Evolutionary conservation across 2,329 filamentous ascomycete species (phyloP).

Genomic region (Alternaria burnsii): DNA sequence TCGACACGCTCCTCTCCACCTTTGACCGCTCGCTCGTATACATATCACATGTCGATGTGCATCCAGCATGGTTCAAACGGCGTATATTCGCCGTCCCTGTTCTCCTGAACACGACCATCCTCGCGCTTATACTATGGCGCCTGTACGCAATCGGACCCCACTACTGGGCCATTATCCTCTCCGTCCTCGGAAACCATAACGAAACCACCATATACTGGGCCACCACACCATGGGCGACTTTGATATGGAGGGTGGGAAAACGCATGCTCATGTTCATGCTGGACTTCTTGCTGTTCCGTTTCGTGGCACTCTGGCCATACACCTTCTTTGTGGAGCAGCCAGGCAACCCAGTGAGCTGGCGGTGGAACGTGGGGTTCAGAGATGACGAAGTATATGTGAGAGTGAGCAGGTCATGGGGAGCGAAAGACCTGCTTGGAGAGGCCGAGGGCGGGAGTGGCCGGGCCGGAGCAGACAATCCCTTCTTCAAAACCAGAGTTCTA

Average conservation of each 20-base stretch:
- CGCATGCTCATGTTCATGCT: slow-evolving; percentile 73
- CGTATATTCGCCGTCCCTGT: slow-evolving; percentile 84
- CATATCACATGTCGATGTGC: slow-evolving; percentile 81
- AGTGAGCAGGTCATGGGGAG: slow-evolving; percentile 77
- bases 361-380: slow-evolving; percentile 77
- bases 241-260: slow-evolving; percentile 65
- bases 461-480: slow-evolving; percentile 61
- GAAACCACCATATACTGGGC: slow-evolving; percentile 70
- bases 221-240: slow-evolving; percentile 62
- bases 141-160: slow-evolving; percentile 73
- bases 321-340: slow-evolving; percentile 68
- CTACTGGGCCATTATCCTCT: slow-evolving; percentile 73
- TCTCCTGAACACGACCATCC: slow-evolving; percentile 75
- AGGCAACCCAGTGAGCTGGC: slow-evolving; percentile 74
- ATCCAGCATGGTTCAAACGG: slow-evolving; percentile 75
- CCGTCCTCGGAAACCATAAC: slow-evolving; percentile 71
- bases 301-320: slow-evolving; percentile 58
- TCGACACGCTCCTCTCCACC: slow-evolving; percentile 71
- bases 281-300: slow-evolving; percentile 68
- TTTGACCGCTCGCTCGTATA: slow-evolving; percentile 78
- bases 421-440: slow-evolving; percentile 61
- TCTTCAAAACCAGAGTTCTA: slow-evolving; percentile 69
- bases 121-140: slow-evolving; percentile 71
- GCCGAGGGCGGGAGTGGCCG: slow-evolving; percentile 56
- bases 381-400: slow-evolving; percentile 82